Conservation (phyloP, 2,329 filamentous ascomycete genomes). For the Fusarium liriodendri region DNA sequence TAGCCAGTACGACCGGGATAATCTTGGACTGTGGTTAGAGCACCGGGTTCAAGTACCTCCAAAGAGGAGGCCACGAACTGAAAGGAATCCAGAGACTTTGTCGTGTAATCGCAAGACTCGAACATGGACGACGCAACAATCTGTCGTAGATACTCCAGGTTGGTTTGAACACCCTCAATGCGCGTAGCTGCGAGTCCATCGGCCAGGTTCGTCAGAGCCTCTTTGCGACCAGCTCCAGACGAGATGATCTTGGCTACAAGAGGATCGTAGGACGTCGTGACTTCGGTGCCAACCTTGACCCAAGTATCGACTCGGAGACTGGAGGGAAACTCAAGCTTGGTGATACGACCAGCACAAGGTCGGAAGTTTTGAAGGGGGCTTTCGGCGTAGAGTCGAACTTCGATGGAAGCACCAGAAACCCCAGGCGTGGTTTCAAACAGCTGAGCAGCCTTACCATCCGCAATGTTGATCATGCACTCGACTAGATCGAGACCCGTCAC, state of each 20-base stretch:
- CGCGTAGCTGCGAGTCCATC: constrained; percentile 65
- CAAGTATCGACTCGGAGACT: constrained; percentile 71
- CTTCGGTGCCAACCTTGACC: constrained; percentile 75
- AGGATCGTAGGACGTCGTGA: constrained; percentile 81
- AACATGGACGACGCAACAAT: constrained; percentile 46
- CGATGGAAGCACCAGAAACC: constrained; percentile 49
- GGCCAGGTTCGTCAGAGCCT: constrained; percentile 72
- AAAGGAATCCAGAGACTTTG: constrained; percentile 50
- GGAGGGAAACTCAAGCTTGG: constrained; percentile 66
- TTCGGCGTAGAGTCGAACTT: constrained; percentile 56
- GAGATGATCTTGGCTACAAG: constrained; percentile 83
- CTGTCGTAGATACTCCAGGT: constrained; percentile 48
- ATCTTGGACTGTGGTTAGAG: constrained; percentile 54
- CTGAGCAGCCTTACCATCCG: constrained; percentile 15
- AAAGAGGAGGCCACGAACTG: constrained; percentile 42
- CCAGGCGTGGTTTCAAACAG: constrained; percentile 24
- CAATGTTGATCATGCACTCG: constrained; percentile 57
- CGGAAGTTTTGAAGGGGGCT: constrained; percentile 69
- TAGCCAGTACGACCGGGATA: constrained; percentile 52
- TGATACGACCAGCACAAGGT: constrained; percentile 69
- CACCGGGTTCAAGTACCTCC: constrained; percentile 51
- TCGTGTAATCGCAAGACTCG: constrained; percentile 44
- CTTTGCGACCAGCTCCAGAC: constrained; percentile 66
- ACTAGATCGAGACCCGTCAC: constrained; percentile 81
- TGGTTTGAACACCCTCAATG: constrained; percentile 49